Evolutionary conservation across 2,329 filamentous ascomycete genomes (phyloP).

Genomic region (Penicillium crustosum): DNA sequence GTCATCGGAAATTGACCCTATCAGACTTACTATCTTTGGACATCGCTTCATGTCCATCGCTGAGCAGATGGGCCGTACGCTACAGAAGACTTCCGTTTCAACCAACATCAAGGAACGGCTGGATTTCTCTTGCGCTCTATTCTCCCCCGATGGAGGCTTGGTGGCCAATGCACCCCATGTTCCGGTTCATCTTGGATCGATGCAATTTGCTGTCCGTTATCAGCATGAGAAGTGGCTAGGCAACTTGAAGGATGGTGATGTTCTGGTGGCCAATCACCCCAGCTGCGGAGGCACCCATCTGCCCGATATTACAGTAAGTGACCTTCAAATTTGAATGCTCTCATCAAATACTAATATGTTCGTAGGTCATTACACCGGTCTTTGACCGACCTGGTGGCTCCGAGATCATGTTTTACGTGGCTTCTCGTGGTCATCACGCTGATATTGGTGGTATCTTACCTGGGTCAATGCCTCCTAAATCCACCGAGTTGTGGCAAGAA

Average conservation of each 20-base stretch:
- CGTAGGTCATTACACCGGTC: conserved; percentile 67
- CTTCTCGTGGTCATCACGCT: conserved; percentile 76
- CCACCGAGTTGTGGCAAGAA: conserved; percentile 50
- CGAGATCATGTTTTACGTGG: conserved; percentile 78
- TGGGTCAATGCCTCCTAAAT: conserved; percentile 72
- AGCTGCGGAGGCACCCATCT: conserved; percentile 82
- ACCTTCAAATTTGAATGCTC: conserved; percentile 16
- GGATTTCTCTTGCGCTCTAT: conserved; percentile 80
- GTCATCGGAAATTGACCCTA: conserved; percentile 47
- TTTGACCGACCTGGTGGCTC: conserved; percentile 63
- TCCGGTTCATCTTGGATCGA: conserved; percentile 76
- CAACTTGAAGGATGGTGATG: conserved; percentile 74
- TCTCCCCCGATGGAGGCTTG: conserved; percentile 71
- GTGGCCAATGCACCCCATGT: conserved; percentile 71
- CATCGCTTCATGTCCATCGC: conserved; percentile 61
- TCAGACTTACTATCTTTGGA: conserved; percentile 56
- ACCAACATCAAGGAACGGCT: conserved; percentile 81
- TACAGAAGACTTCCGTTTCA: conserved; percentile 57
- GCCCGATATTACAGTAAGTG: conserved; percentile 71
- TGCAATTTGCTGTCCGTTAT: conserved; percentile 79
- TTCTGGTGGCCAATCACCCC: conserved; percentile 80
- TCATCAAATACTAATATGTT: neutral
- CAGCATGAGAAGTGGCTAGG: conserved; percentile 79
- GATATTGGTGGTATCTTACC: conserved; percentile 82
- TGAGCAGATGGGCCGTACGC: conserved; percentile 59